These are phyloP conservation scores for Sporothrix pallida DNA, from an alignment of 2,329 filamentous ascomycete genomes.

Conservation along the genomic window DNA sequence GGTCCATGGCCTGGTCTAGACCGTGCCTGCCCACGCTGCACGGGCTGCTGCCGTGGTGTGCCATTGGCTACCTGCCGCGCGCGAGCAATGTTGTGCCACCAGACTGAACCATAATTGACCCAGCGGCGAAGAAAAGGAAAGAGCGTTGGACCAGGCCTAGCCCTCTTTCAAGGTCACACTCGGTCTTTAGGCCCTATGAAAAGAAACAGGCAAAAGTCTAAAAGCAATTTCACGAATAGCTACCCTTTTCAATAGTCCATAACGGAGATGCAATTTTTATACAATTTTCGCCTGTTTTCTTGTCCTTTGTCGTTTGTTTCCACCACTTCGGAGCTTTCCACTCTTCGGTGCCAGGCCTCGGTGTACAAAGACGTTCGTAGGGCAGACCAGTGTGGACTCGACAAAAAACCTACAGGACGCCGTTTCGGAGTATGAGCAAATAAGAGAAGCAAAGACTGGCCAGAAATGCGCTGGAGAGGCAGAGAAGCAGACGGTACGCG, in stretches of 20 bases:
- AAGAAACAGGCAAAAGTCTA: background rate
- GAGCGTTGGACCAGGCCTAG: background rate
- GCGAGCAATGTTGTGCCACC: slow-evolving; percentile 13
- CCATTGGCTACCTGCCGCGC: slow-evolving; percentile 26
- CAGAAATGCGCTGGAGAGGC: background rate
- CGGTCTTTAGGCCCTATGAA: no score
- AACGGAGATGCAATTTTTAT: no score
- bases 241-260: no score
- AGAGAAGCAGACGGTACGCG: background rate
- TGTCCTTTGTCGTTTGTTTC: no score
- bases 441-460: background rate
- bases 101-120: no score
- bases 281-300: no score
- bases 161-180: background rate
- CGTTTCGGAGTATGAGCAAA: slow-evolving; percentile 3
- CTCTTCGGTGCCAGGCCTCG: no score
- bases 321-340: no score
- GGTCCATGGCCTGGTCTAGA: slow-evolving; percentile 31
- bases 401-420: background rate
- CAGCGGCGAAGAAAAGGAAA: background rate
- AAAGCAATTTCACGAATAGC: no score
- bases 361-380: no score
- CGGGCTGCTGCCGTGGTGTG: slow-evolving; percentile 20
- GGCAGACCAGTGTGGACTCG: no score
- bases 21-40: slow-evolving; percentile 16